A percentile compares a stretch with the other conserved stretches of the same genome.
Conservation (phyloP, 208 protist species). For the Trypanosoma avium region DNA sequence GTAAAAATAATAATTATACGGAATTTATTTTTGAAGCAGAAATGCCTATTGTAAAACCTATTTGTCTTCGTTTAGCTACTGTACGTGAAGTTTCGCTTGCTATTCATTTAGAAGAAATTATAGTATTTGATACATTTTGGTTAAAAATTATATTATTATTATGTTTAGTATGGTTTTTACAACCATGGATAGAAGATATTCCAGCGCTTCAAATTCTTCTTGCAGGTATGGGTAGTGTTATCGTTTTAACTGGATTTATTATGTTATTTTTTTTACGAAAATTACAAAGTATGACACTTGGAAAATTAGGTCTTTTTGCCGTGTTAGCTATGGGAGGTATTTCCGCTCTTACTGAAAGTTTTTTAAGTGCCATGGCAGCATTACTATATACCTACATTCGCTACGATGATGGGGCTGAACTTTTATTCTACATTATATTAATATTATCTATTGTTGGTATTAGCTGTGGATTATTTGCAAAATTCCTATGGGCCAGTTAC, state of each 20-base stretch:
- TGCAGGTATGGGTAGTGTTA: constrained; percentile 38
- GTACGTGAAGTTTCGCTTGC: constrained; percentile 14
- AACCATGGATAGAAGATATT: constrained; percentile 46
- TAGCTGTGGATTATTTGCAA: constrained; percentile 27
- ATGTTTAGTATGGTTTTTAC: constrained; percentile 31
- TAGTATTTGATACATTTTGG: constrained; percentile 53
- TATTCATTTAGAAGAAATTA: constrained; percentile 34
- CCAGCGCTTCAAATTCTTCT: constrained; percentile 42
- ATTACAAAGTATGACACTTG: constrained; percentile 61
- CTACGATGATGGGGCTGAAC: constrained; percentile 7
- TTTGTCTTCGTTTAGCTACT: constrained; percentile 22
- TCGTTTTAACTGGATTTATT: constrained; percentile 38
- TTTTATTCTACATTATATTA: constrained; percentile 1
- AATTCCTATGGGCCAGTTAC: constrained; percentile 30
- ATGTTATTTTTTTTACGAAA: constrained; percentile 45
- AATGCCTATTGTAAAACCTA: constrained; percentile 17
- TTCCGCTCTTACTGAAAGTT: constrained; percentile 39
- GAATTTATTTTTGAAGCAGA: constrained; percentile 20
- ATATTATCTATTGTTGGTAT: constrained; percentile 17
- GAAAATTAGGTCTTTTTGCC: constrained; percentile 46
- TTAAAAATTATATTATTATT: constrained; percentile 38
- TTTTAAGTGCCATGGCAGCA: constrained; percentile 24
- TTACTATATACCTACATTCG: constrained; percentile 19
- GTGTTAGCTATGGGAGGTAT: constrained; percentile 53
- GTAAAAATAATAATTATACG: background rate